Evolutionary conservation across 768 basidiomycete species (phyloP).

Genomic region (Suillus americanus): DNA sequence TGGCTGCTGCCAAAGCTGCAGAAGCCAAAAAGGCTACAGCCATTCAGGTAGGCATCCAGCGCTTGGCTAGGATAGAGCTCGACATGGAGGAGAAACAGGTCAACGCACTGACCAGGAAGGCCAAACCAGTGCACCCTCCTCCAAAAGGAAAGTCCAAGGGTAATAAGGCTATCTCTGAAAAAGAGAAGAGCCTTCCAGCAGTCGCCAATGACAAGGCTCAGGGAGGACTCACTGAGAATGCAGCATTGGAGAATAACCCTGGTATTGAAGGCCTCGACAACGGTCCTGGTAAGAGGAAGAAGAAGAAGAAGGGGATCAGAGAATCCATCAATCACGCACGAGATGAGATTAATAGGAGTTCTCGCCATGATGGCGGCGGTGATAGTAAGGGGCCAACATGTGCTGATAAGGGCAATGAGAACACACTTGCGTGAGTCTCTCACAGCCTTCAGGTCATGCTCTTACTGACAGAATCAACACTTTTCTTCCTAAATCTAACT

Average conservation of each 20-base stretch:
- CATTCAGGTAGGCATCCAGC: neutral
- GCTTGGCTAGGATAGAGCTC: slow-evolving; percentile 7
- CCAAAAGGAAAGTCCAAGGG: neutral
- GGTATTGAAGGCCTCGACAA: too few species aligned
- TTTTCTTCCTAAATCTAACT: slow-evolving; percentile 8
- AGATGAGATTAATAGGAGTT: too few species aligned
- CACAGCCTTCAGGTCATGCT: neutral
- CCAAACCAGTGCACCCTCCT: slow-evolving; percentile 2
- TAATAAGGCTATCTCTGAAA: too few species aligned
- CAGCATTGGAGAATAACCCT: too few species aligned
- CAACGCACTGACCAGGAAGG: neutral
- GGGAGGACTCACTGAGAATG: too few species aligned
- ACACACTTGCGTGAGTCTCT: neutral
- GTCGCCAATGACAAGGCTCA: too few species aligned
- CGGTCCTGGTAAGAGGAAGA: too few species aligned
- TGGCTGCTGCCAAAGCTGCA: slow-evolving; percentile 6
- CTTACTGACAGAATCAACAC: slow-evolving; percentile 4
- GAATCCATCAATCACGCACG: too few species aligned
- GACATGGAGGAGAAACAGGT: slow-evolving; percentile 4
- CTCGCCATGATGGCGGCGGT: too few species aligned
- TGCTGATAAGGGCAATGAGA: neutral
- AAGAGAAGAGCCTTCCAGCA: too few species aligned
- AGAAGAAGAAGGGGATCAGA: too few species aligned
- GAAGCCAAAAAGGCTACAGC: slow-evolving; percentile 1
- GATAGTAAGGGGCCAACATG: too few species aligned